phyloP scores from a whole-genome alignment of 495 filamentous ascomycete genomes.

The Daldinia loculata region DNA sequence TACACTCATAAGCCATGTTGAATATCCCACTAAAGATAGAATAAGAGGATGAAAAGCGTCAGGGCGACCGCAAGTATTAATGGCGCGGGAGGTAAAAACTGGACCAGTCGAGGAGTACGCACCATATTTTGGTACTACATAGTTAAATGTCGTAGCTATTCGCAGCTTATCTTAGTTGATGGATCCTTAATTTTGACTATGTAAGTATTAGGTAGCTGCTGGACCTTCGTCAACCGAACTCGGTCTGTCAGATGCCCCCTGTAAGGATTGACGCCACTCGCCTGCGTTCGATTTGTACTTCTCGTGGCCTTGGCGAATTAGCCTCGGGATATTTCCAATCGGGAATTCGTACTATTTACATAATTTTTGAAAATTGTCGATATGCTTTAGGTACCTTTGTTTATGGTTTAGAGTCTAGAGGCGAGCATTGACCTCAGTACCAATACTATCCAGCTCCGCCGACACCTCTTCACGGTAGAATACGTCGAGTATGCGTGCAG shows the following conservation, averaged over 20 bases:
- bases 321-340: conserved; percentile 14
- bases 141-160: conserved; percentile 24
- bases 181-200: conserved; percentile 34
- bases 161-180: conserved; percentile 29
- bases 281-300: conserved; percentile 5
- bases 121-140: conserved; percentile 18
- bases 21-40: not conserved
- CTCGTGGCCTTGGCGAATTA: conserved; percentile 1
- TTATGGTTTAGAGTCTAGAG: not conserved
- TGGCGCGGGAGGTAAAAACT: conserved; percentile 18
- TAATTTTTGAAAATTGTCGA: not conserved
- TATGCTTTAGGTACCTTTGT: too few species aligned
- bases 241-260: conserved; percentile 19
- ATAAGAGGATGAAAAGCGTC: not conserved
- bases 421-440: not conserved
- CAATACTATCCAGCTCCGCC: not conserved
- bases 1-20: conserved; percentile 28
- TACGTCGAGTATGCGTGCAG: not conserved
- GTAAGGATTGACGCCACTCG: conserved; percentile 21
- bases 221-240: conserved; percentile 27
- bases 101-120: conserved; percentile 9
- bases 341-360: not conserved
- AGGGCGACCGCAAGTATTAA: conserved; percentile 9
- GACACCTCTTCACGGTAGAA: not conserved
- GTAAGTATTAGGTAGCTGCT: conserved; percentile 34